A percentile compares a stretch with the other conserved stretches of the same genome.
Evolutionary conservation across 1,284 basidiomycete genomes (phyloP).

Genomic region (Porogramme epimiltina): DNA sequence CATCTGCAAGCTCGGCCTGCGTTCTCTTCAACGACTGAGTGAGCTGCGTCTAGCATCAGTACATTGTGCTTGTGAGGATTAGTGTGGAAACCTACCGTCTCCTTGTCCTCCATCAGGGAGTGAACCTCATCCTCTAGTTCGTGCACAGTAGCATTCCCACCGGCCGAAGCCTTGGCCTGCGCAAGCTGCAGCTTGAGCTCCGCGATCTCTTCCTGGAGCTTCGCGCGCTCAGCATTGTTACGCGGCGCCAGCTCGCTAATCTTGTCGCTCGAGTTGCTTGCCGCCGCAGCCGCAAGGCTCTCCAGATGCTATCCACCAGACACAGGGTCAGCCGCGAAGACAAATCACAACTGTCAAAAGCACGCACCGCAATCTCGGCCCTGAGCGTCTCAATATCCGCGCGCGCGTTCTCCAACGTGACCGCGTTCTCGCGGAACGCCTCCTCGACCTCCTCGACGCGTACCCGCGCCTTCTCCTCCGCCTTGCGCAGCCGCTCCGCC

Average conservation of each 20-base stretch:
- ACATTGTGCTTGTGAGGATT: no score
- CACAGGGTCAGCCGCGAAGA: background rate
- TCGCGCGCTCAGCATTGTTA: slow-evolving; percentile 44
- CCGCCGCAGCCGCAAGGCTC: slow-evolving; percentile 35
- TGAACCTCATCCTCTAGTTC: slow-evolving; percentile 14
- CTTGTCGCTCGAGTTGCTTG: slow-evolving; percentile 37
- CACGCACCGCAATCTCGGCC: slow-evolving; percentile 73
- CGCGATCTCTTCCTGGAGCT: slow-evolving; percentile 54
- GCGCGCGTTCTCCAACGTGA: slow-evolving; percentile 87
- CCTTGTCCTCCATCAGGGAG: slow-evolving; percentile 35
- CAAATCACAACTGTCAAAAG: background rate
- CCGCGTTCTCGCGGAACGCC: slow-evolving; percentile 86
- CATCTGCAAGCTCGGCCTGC: slow-evolving; percentile 40
- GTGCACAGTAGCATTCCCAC: background rate
- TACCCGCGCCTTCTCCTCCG: slow-evolving; percentile 61
- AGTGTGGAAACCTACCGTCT: slow-evolving; percentile 34
- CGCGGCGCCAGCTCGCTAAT: slow-evolving; percentile 41
- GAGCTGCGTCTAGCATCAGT: slow-evolving; percentile 23
- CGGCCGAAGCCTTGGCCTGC: slow-evolving; percentile 13
- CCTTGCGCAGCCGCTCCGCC: slow-evolving; percentile 61
- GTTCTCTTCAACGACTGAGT: slow-evolving; percentile 32
- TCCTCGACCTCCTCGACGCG: slow-evolving; percentile 85
- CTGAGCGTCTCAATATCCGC: slow-evolving; percentile 89
- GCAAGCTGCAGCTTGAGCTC: slow-evolving; percentile 43
- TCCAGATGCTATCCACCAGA: slow-evolving; percentile 52